Percentiles rank a stretch among this genome's conserved stretches.
Conservation (phyloP, 2,329 filamentous ascomycete species). For the Colletotrichum graminicola region DNA sequence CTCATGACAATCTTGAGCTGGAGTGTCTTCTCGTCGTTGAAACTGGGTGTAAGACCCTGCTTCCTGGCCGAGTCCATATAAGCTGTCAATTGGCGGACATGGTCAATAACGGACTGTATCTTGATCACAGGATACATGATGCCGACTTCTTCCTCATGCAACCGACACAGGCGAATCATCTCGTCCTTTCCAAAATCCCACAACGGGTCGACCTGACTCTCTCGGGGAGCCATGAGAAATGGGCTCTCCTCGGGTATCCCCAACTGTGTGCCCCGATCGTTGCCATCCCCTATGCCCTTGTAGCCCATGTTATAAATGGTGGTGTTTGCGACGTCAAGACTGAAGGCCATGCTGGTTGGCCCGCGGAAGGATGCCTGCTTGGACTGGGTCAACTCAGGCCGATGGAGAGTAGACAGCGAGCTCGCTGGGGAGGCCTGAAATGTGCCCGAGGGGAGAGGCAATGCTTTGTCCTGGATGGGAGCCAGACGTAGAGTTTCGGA, state of each 20-base stretch:
- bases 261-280: conserved; percentile 65
- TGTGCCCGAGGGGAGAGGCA: conserved; percentile 52
- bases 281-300: conserved; percentile 69
- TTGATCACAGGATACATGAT: conserved; percentile 92
- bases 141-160: conserved; percentile 91
- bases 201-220: conserved; percentile 73
- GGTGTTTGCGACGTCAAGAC: conserved; percentile 86
- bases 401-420: conserved; percentile 58
- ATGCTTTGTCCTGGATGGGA: conserved; percentile 57
- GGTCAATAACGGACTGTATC: conserved; percentile 76
- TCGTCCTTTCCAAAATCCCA: conserved; percentile 84
- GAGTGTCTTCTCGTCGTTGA: conserved; percentile 69
- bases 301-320: conserved; percentile 94
- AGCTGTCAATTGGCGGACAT: conserved; percentile 76
- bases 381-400: conserved; percentile 61
- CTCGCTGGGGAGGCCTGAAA: conserved; percentile 59
- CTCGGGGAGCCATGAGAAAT: conserved; percentile 28
- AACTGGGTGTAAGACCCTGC: conserved; percentile 50
- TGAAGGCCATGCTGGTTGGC: conserved; percentile 87
- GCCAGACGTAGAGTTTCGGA: conserved; percentile 62
- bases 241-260: conserved; percentile 24
- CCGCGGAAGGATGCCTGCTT: conserved; percentile 80
- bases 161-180: conserved; percentile 79
- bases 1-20: conserved; percentile 88
- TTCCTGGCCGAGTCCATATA: conserved; percentile 73